Evolutionary conservation across 306 rosid species (phyloP).

Genomic region (Argentina anserina): DNA sequence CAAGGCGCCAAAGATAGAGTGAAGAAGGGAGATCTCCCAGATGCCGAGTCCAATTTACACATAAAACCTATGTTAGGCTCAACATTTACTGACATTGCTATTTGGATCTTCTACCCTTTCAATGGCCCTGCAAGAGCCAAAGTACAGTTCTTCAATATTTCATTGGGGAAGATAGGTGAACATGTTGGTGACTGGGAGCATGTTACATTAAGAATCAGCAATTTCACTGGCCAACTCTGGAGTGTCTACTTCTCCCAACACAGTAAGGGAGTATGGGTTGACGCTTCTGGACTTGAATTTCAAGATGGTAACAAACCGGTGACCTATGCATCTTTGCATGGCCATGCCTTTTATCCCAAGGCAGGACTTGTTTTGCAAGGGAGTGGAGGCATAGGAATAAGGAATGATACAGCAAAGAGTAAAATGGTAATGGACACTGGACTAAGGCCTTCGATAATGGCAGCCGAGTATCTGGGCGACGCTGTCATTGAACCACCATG

Average conservation of each 20-base stretch:
- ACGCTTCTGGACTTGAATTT: slow-evolving; percentile 52
- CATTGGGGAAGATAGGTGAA: slow-evolving; percentile 57
- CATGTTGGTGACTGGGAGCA: slow-evolving; percentile 89
- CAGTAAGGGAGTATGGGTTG: slow-evolving; percentile 65
- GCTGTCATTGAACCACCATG: slow-evolving; percentile 49
- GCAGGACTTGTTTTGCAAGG: slow-evolving; percentile 70
- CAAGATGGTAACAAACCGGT: slow-evolving; percentile 39
- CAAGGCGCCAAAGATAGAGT: slow-evolving; percentile 34
- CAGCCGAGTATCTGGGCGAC: slow-evolving; percentile 49
- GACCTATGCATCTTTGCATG: slow-evolving; percentile 56
- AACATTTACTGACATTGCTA: slow-evolving; percentile 55
- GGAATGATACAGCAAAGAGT: slow-evolving; percentile 60
- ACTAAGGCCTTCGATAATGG: slow-evolving; percentile 28
- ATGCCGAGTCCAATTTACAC: slow-evolving; percentile 46
- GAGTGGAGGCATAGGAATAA: slow-evolving; percentile 41
- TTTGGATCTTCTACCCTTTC: slow-evolving; percentile 81
- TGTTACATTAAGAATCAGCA: slow-evolving; percentile 66
- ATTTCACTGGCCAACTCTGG: slow-evolving; percentile 54
- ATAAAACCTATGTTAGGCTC: slow-evolving; percentile 71
- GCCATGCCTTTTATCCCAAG: slow-evolving; percentile 58
- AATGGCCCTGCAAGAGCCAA: slow-evolving; percentile 67
- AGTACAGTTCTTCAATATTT: slow-evolving; percentile 33
- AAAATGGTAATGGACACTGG: slow-evolving; percentile 39
- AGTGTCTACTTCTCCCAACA: slow-evolving; percentile 63
- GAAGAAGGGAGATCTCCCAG: slow-evolving; percentile 48